Conservation (phyloP, 805 yeast genomes). For the Candida sithepensis region DNA sequence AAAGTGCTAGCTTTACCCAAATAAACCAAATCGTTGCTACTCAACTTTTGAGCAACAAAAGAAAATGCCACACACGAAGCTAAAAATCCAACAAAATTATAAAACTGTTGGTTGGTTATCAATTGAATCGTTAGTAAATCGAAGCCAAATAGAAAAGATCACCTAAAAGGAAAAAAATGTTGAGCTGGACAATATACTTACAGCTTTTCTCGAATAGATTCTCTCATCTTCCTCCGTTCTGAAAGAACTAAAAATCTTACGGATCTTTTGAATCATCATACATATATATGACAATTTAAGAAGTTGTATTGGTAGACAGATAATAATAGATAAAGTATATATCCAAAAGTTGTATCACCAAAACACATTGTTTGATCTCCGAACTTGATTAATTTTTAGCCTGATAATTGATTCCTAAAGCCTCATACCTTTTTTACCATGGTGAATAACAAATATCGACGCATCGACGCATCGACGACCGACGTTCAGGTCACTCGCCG, state of each 20-base stretch:
- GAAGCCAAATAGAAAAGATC: not conserved
- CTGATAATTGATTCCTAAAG: no score
- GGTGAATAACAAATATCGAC: not conserved
- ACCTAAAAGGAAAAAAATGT: no score
- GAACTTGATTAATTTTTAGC: no score
- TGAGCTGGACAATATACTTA: conserved; percentile 25
- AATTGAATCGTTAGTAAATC: conserved; percentile 5
- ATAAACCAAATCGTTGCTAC: conserved; percentile 13
- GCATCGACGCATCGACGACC: not conserved
- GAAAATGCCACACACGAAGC: conserved; percentile 81
- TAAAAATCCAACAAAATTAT: conserved; percentile 72
- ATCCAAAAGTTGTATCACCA: no score
- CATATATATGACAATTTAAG: not conserved
- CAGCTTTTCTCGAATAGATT: conserved; percentile 68
- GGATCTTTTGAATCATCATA: conserved; percentile 68
- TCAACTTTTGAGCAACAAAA: conserved; percentile 62
- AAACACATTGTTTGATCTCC: no score
- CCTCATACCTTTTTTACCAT: no score
- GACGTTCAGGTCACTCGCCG: no score
- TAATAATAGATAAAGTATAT: no score
- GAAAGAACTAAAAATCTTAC: conserved; percentile 77
- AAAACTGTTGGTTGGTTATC: no score
- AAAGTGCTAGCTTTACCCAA: conserved; percentile 1
- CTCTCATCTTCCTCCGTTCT: conserved; percentile 85
- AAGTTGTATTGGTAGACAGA: no score